Percentiles rank a stretch among this genome's conserved stretches.
Conservation (phyloP, 768 basidiomycete genomes). For the Tylopilus plumbeoviolaceoides region DNA sequence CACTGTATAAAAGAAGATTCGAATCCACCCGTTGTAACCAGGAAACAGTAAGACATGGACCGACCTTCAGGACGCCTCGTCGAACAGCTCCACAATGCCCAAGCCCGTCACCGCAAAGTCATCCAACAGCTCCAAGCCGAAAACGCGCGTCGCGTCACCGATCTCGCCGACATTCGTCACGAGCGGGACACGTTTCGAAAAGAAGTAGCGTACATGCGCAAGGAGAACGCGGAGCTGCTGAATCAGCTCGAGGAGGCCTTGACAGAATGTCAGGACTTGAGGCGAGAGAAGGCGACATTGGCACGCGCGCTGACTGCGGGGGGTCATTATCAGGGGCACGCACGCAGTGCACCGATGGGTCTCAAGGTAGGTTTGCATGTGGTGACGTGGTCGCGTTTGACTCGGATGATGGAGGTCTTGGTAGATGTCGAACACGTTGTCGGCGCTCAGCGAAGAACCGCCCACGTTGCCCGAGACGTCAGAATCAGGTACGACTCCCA, state of each 20-base stretch:
- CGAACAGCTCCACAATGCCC: constrained; percentile 25
- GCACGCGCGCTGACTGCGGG: too few species aligned
- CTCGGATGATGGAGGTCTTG: too few species aligned
- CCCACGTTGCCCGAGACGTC: neutral
- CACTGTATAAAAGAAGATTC: too few species aligned
- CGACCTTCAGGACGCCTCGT: constrained; percentile 14
- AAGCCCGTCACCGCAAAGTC: constrained; percentile 20
- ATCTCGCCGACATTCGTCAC: constrained; percentile 25
- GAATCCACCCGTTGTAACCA: too few species aligned
- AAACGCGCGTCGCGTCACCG: constrained; percentile 17
- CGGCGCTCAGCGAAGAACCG: constrained; percentile 6
- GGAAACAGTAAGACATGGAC: neutral
- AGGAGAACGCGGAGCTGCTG: constrained; percentile 19
- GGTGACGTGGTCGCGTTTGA: too few species aligned
- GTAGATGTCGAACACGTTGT: constrained; percentile 6
- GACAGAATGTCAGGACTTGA: too few species aligned
- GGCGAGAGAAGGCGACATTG: too few species aligned
- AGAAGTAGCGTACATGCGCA: constrained; percentile 18
- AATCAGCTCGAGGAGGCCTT: constrained; percentile 16
- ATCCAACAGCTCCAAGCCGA: constrained; percentile 28
- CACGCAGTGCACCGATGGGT: too few species aligned
- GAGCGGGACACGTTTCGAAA: constrained; percentile 27
- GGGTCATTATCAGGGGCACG: too few species aligned
- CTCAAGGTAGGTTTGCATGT: too few species aligned
- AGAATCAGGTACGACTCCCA: neutral